Conservation (phyloP, 2,329 filamentous ascomycete species). For the Fusarium scirpi region DNA sequence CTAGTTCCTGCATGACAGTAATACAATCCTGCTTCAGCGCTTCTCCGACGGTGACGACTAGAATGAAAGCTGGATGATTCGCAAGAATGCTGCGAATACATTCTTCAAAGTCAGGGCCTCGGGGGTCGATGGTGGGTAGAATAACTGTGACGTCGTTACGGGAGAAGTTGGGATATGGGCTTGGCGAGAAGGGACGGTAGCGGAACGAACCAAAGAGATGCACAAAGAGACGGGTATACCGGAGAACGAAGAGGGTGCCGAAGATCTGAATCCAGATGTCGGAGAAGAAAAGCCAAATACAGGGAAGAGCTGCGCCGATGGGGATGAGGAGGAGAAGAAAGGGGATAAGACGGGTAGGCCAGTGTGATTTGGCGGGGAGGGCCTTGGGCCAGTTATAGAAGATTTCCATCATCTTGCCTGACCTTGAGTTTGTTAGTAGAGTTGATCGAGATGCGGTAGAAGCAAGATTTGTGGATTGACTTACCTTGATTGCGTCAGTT, state of each 20-base stretch:
- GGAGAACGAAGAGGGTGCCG: slow-evolving; percentile 49
- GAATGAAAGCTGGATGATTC: slow-evolving; percentile 54
- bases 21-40: slow-evolving; percentile 40
- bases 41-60: slow-evolving; percentile 60
- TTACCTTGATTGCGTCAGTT: neutral
- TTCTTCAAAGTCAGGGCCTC: slow-evolving; percentile 54
- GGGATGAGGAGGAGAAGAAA: slow-evolving; percentile 4
- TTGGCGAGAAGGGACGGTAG: slow-evolving; percentile 53
- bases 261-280: slow-evolving; percentile 38
- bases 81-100: slow-evolving; percentile 56
- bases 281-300: slow-evolving; percentile 26
- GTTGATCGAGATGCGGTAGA: neutral
- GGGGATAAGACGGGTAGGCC: slow-evolving; percentile 6
- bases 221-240: slow-evolving; percentile 61
- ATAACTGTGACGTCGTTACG: slow-evolving; percentile 62
- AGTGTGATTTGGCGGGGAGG: neutral
- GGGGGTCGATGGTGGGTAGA: slow-evolving; percentile 63
- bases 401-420: slow-evolving; percentile 1
- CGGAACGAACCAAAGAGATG: slow-evolving; percentile 56
- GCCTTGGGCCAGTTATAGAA: neutral
- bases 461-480: neutral
- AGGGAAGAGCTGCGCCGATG: neutral
- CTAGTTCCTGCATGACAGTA: slow-evolving; percentile 18
- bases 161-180: slow-evolving; percentile 47
- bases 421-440: neutral